These are phyloP conservation scores for Teratosphaeria pseudoeucalypti DNA, from an alignment of 2,329 filamentous ascomycete species.

Conservation along the genomic window DNA sequence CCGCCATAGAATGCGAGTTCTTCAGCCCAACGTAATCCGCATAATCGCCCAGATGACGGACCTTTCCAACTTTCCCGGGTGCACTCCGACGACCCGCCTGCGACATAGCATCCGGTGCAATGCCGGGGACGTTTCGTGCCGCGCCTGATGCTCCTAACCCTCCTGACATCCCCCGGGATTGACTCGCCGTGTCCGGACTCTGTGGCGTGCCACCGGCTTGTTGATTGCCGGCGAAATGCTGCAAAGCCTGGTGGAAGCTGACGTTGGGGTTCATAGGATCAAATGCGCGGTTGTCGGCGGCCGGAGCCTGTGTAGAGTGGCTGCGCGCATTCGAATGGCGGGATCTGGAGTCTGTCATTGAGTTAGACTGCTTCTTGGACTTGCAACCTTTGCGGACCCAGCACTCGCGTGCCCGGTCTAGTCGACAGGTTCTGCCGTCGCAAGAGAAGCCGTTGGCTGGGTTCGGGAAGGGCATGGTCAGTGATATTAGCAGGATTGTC, in stretches of 20 bases:
- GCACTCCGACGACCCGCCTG: background rate
- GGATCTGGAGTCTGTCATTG: background rate
- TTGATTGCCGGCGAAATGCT: background rate
- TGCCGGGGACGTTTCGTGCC: too few relatives aligned
- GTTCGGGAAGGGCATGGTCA: background rate
- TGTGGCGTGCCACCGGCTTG: background rate
- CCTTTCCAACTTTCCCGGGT: background rate
- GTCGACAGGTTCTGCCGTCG: background rate
- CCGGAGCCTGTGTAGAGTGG: background rate
- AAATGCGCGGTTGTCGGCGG: background rate
- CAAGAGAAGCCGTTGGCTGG: background rate
- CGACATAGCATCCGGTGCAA: background rate
- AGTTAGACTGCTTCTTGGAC: background rate
- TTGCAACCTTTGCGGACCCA: background rate
- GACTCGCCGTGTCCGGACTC: background rate
- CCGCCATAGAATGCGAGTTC: background rate
- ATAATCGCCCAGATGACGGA: background rate
- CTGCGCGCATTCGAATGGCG: too few relatives aligned
- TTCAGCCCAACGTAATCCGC: background rate
- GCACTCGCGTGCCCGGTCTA: background rate
- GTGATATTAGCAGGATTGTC: background rate
- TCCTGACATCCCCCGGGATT: background rate
- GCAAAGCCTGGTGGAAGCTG: background rate
- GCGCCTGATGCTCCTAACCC: background rate
- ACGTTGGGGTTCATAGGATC: background rate